phyloP scores from a whole-genome alignment of 352 stramenopile species.

The Halophytophthora polymorphica region DNA sequence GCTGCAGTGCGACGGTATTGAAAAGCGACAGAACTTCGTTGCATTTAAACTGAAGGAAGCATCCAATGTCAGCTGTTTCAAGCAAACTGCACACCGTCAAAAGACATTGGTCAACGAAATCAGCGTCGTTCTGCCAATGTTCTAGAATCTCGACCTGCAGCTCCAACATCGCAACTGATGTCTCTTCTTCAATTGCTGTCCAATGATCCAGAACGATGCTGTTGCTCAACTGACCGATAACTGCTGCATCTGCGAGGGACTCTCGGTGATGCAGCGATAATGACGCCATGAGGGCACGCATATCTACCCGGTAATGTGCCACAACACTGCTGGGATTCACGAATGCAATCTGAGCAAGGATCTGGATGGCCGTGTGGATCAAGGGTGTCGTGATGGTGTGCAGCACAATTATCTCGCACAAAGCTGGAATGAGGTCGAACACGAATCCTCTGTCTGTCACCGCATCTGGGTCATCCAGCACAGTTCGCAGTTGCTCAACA shows the following conservation, averaged over 20 bases:
- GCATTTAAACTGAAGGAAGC: background rate
- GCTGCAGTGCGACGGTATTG: conserved; percentile 9
- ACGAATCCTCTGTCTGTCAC: conserved; percentile 13
- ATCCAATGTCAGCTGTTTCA: background rate
- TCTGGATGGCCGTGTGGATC: conserved; percentile 23
- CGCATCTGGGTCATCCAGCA: conserved; percentile 21
- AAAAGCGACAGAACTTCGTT: conserved; percentile 10
- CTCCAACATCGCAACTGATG: conserved; percentile 3
- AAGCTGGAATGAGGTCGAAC: conserved; percentile 10
- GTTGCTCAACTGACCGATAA: conserved; percentile 16
- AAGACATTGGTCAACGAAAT: conserved; percentile 17
- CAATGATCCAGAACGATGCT: conserved; percentile 9
- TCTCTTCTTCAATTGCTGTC: conserved; percentile 2
- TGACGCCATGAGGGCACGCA: conserved; percentile 17
- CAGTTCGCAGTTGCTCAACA: conserved; percentile 16
- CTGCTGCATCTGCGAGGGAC: conserved; percentile 16
- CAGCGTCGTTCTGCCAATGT: conserved; percentile 16
- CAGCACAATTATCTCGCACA: conserved; percentile 22
- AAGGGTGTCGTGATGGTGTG: conserved; percentile 18
- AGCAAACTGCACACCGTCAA: conserved; percentile 4
- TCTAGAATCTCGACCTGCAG: conserved; percentile 19
- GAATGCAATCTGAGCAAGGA: conserved; percentile 23
- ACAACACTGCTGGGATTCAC: conserved; percentile 16
- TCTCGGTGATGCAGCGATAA: conserved; percentile 21
- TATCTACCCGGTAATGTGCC: conserved; percentile 8